Evolutionary conservation across 2,329 filamentous ascomycete genomes (phyloP).

Genomic region (Phyllosticta capitalensis): DNA sequence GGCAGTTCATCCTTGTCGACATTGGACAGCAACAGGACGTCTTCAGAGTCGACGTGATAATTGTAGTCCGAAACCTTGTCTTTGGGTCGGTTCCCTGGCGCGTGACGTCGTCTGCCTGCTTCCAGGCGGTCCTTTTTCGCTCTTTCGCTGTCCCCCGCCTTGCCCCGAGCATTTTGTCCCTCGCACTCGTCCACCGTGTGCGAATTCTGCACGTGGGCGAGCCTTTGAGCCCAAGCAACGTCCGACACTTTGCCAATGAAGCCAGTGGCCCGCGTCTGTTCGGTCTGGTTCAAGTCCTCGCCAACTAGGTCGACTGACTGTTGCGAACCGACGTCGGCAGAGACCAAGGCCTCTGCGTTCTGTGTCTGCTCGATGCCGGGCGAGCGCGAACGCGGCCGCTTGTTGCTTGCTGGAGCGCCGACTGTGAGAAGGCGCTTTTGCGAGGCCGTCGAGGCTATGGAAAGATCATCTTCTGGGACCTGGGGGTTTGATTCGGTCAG

Average conservation of each 20-base stretch:
- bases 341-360: slow-evolving; percentile 17
- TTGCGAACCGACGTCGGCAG: slow-evolving; percentile 20
- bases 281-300: slow-evolving; percentile 18
- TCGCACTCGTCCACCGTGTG: background rate
- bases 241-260: slow-evolving; percentile 19
- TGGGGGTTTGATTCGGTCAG: background rate
- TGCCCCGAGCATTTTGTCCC: background rate
- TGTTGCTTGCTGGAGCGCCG: slow-evolving; percentile 10
- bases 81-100: background rate
- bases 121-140: background rate
- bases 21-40: slow-evolving; percentile 19
- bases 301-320: slow-evolving; percentile 18
- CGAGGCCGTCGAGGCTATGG: background rate
- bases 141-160: background rate
- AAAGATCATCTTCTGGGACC: background rate
- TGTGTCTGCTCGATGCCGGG: slow-evolving; percentile 3
- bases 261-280: slow-evolving; percentile 19
- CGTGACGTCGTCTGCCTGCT: background rate
- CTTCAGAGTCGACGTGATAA: slow-evolving; percentile 21
- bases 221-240: slow-evolving; percentile 20
- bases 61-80: background rate
- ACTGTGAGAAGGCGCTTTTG: background rate
- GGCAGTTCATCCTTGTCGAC: slow-evolving; percentile 27
- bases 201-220: slow-evolving; percentile 14
- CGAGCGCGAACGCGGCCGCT: slow-evolving; percentile 11